These are phyloP conservation scores for Kodamaea alishanica DNA, from an alignment of 1,139 yeast species.

Conservation along the genomic window DNA sequence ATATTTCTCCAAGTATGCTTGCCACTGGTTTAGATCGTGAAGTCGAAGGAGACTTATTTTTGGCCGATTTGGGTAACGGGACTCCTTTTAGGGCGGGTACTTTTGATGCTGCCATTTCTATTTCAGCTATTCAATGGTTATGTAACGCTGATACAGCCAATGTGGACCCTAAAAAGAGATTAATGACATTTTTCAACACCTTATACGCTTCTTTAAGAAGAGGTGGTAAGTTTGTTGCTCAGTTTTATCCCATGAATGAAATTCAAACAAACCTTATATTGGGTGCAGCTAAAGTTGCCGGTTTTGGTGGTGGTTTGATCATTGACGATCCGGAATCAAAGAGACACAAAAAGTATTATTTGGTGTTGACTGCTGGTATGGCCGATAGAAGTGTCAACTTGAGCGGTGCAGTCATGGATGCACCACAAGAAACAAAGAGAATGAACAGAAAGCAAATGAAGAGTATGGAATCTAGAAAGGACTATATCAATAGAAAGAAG, in stretches of 20 bases:
- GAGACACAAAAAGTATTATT: slow-evolving; percentile 83
- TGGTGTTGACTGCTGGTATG: slow-evolving; percentile 86
- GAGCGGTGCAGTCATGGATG: slow-evolving; percentile 75
- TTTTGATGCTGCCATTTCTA: slow-evolving; percentile 94
- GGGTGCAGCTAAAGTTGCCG: slow-evolving; percentile 86
- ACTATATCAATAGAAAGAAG: slow-evolving; percentile 85
- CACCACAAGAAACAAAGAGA: slow-evolving; percentile 44
- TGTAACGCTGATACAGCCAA: slow-evolving; percentile 88
- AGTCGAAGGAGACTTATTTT: slow-evolving; percentile 86
- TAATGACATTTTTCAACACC: slow-evolving; percentile 80
- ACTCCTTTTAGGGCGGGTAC: slow-evolving; percentile 95
- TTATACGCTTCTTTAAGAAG: slow-evolving; percentile 80
- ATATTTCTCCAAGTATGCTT: slow-evolving; percentile 92
- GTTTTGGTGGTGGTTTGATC: slow-evolving; percentile 94
- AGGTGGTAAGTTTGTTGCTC: slow-evolving; percentile 97
- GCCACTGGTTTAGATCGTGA: slow-evolving; percentile 92
- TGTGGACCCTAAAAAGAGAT: slow-evolving; percentile 83
- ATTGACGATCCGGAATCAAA: slow-evolving; percentile 92
- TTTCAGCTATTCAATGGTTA: slow-evolving; percentile 96
- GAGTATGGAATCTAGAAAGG: slow-evolving; percentile 70
- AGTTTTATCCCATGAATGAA: slow-evolving; percentile 91
- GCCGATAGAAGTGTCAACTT: slow-evolving; percentile 68
- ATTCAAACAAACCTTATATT: slow-evolving; percentile 74
- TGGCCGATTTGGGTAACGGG: slow-evolving; percentile 92
- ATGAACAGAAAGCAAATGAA: slow-evolving; percentile 50